phyloP scores from a whole-genome alignment of 2,329 filamentous ascomycete species.

The Monilinia laxa region DNA sequence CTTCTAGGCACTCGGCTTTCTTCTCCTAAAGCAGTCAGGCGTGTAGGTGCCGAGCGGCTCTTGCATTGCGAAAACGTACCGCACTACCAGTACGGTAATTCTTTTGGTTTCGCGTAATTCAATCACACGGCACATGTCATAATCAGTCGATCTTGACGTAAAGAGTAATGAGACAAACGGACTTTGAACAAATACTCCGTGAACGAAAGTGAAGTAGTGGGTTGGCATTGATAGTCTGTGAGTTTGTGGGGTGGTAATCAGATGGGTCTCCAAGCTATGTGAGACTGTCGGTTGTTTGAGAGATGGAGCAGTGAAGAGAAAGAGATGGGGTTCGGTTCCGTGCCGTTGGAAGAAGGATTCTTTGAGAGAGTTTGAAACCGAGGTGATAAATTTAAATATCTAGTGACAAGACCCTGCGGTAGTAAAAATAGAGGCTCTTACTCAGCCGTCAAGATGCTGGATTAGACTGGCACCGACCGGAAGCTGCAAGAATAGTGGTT shows the following conservation, averaged over 20 bases:
- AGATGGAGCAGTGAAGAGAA: conserved; percentile 6
- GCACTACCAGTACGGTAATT: neutral
- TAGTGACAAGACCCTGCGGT: no score
- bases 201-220: neutral
- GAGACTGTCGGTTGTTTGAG: neutral
- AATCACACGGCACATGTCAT: neutral
- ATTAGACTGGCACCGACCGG: neutral
- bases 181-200: neutral
- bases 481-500: neutral
- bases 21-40: neutral
- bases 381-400: neutral
- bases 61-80: neutral
- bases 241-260: conserved; percentile 9
- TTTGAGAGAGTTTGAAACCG: neutral
- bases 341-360: neutral
- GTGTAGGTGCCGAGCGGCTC: conserved; percentile 18
- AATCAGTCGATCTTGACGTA: conserved; percentile 10
- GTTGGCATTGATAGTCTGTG: neutral
- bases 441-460: no score
- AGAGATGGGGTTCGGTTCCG: neutral
- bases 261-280: neutral
- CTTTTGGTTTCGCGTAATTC: neutral
- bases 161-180: neutral
- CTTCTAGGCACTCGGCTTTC: neutral
- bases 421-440: neutral